Conservation (phyloP, 306 rosid species). For the Mimosa bimucronata region DNA sequence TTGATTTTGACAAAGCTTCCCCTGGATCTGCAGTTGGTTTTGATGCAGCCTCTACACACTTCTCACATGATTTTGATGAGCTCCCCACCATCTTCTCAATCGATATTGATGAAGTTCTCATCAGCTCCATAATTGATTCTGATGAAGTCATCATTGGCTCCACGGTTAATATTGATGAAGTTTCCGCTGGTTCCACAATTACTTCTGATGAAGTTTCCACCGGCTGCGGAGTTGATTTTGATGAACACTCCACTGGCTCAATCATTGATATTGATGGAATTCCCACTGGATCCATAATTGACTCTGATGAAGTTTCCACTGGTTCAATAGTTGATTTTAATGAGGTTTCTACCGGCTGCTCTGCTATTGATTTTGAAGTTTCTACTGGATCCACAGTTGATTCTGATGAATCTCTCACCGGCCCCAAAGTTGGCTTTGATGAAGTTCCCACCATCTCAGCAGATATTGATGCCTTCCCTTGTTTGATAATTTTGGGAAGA, state of each 20-base stretch:
- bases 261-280: neutral
- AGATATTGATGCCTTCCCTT: constrained; percentile 41
- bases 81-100: neutral
- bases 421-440: neutral
- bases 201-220: neutral
- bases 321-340: constrained; percentile 13
- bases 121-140: too few species aligned
- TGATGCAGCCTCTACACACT: neutral
- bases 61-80: neutral
- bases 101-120: constrained; percentile 3
- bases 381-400: too few species aligned
- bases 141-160: neutral
- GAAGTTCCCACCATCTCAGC: constrained; percentile 32
- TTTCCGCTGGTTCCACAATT: neutral
- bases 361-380: constrained; percentile 5
- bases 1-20: constrained; percentile 8
- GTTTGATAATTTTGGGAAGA: constrained; percentile 39
- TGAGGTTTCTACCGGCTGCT: constrained; percentile 25
- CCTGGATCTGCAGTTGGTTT: constrained; percentile 1
- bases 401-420: neutral
- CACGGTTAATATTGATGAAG: neutral
- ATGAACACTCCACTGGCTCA: neutral
- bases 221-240: neutral
- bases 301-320: neutral
- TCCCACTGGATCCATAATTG: neutral